These are phyloP conservation scores for Metschnikowia lochheadii DNA, from an alignment of 805 yeast genomes.

Conservation along the genomic window DNA sequence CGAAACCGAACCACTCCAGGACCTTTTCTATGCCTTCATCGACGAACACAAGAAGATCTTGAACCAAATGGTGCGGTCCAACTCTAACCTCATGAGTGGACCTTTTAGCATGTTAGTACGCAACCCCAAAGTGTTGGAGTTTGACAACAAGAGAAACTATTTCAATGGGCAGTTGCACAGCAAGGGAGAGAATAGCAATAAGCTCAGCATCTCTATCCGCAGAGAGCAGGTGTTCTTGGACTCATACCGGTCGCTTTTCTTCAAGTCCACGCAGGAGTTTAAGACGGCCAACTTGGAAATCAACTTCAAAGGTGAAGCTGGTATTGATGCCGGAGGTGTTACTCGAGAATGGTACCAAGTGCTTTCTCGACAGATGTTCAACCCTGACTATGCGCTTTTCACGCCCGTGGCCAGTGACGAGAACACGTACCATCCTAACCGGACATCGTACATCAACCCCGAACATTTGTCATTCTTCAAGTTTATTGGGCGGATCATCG, in stretches of 20 bases:
- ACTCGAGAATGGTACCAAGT: slow-evolving; percentile 98
- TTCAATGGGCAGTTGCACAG: slow-evolving; percentile 72
- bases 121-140: slow-evolving; percentile 86
- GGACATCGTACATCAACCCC: slow-evolving; percentile 88
- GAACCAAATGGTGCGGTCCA: slow-evolving; percentile 86
- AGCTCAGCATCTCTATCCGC: slow-evolving; percentile 64
- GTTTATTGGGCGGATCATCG: slow-evolving; percentile 90
- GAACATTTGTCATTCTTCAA: slow-evolving; percentile 91
- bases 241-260: slow-evolving; percentile 78
- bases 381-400: slow-evolving; percentile 90
- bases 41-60: slow-evolving; percentile 82
- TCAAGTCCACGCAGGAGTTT: slow-evolving; percentile 71
- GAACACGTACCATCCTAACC: slow-evolving; percentile 92
- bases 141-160: slow-evolving; percentile 87
- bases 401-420: slow-evolving; percentile 87
- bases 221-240: slow-evolving; percentile 91
- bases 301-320: slow-evolving; percentile 88
- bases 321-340: slow-evolving; percentile 97
- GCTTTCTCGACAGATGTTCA: slow-evolving; percentile 88
- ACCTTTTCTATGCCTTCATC: slow-evolving; percentile 78
- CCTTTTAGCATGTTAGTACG: slow-evolving; percentile 86
- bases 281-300: slow-evolving; percentile 70
- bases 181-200: slow-evolving; percentile 39
- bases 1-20: slow-evolving; percentile 69
- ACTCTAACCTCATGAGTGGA: slow-evolving; percentile 92